Evolutionary conservation across 768 basidiomycete genomes (phyloP), one percentile per base, ranked within the genome.

Genomic region (Mycena leptocephala): DNA sequence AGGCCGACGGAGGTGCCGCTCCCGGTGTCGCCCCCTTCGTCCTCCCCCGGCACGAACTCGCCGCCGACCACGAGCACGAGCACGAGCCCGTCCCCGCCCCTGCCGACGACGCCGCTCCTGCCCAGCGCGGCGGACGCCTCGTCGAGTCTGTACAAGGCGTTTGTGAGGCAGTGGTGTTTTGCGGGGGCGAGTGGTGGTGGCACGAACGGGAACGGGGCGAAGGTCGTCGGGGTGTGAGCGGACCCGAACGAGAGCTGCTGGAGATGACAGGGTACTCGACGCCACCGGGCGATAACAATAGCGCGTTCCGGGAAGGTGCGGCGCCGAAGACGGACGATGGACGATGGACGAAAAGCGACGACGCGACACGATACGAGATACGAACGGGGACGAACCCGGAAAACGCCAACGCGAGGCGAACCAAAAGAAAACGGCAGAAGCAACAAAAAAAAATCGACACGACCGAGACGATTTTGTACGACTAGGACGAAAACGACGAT

Each of bases 151-250:
- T 93, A 93, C 79, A 89, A 93, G 68, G 91, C 92, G 28, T 91
- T 94, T 74, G 89, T 94, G 63, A 79, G 85, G 69, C 90, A 92
- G 81, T 94, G 93, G 93, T 94, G 93, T 82, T 94, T 94, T 82
- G 92, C 92, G 10, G 69, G 43, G 5, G 24, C 16, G 56, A 26
- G 61, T 22, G 71, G 24, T 24, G 51, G 56, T 46, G 65, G 32
- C 26, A 55, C 41, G 22, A 37, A 13, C 26, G 63, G 58, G 22
- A 37, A 13, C 24, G 39, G 37, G 37, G 26, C 39, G 35, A 1
- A 18, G 43, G 59, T 33, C 39, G 39, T 41, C 18, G 43, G n/a
- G 70, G 37, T 43, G 26, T 22, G 61, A 35, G 26, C 22, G 53
- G 16, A 7, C 3, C 55, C 14, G 2, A n/a, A 30, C 28, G 8